Conservation (phyloP, 441 rosid genomes). For the Isatis lusitanica region DNA sequence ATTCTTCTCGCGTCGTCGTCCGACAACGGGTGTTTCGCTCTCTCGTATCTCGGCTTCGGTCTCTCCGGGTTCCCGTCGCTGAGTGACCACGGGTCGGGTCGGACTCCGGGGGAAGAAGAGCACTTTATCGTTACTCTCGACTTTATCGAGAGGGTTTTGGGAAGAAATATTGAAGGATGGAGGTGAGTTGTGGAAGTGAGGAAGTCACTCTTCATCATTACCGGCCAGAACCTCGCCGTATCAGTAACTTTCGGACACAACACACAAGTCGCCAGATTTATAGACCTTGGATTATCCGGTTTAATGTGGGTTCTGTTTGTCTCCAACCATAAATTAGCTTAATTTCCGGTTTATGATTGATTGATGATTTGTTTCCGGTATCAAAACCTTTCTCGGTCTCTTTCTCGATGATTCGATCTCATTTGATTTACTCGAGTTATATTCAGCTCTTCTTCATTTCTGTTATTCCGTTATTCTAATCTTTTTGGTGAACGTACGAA, state of each 20-base stretch:
- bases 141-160: slow-evolving; percentile 28
- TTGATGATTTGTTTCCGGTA: too few relatives aligned
- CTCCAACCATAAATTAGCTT: neutral
- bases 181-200: slow-evolving; percentile 37
- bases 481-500: neutral
- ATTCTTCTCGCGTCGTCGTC: slow-evolving; percentile 90
- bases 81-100: slow-evolving; percentile 82
- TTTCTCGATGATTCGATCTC: too few relatives aligned
- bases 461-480: too few relatives aligned
- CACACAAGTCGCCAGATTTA: neutral
- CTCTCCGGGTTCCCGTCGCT: slow-evolving; percentile 66
- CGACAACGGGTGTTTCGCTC: slow-evolving; percentile 68
- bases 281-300: slow-evolving; percentile 15
- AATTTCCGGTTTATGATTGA: neutral
- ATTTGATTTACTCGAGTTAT: too few relatives aligned
- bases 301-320: neutral
- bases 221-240: slow-evolving; percentile 24
- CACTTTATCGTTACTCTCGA: slow-evolving; percentile 30
- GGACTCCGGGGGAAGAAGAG: slow-evolving; percentile 44
- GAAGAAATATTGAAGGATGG: slow-evolving; percentile 24
- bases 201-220: slow-evolving; percentile 42
- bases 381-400: too few relatives aligned
- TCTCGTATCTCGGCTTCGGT: slow-evolving; percentile 67
- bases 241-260: neutral
- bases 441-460: too few relatives aligned